Base-by-base conservation (phyloP, 352 stramenopile species). In the Thalassiosira allenii region DNA sequence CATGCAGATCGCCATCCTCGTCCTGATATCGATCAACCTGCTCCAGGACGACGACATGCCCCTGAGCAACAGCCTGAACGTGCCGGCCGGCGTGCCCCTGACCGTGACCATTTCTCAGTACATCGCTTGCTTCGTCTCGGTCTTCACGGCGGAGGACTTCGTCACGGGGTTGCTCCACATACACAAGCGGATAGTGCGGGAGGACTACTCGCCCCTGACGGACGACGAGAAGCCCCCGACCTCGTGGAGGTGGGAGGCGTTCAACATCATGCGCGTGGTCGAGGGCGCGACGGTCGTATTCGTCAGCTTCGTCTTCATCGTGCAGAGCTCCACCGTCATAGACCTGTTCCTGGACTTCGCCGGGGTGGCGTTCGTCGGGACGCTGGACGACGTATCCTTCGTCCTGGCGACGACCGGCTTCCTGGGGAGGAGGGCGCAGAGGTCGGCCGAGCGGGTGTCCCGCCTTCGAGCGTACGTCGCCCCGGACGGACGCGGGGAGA, bases 281-380 rank as follows among this genome's bases (percentile, higher is more conserved):
- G 54, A 76, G 56, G 67, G 67, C 12, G 4, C 40, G 3, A n/a
- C 72, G 2, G 25, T 56, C 17, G 37, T 76, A 14, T 14, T 59
- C 11, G 29, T 67, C 3, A 20, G 3, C 17, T 67, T 76, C 37
- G 54, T 72, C 22, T 61, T 76, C 67, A 71, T 76, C 14, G 56
- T 57, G 4, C 67, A 76, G 56, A 37, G 25, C 4, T 34, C 34
- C 12, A 59, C 33, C n/a, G 67, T 58, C 12, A 76, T 76, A 43
- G 67, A 76, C n/a, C 17, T 76, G n/a, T 76, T 52, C 17, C 37
- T 61, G 52, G 40, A 76, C 56, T 76, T 76, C 41, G 67, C 67
- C 5, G 67, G 34, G 14, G 58, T 76, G 14, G 22, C 52, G 12
- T 76, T 76, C 29, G 67, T 76, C 3, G 51, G 54, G n/a, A 4